Evolutionary conservation across 345 rosid species (phyloP), one percentile per base, ranked within the genome.

Genomic region (Salix viminalis): DNA sequence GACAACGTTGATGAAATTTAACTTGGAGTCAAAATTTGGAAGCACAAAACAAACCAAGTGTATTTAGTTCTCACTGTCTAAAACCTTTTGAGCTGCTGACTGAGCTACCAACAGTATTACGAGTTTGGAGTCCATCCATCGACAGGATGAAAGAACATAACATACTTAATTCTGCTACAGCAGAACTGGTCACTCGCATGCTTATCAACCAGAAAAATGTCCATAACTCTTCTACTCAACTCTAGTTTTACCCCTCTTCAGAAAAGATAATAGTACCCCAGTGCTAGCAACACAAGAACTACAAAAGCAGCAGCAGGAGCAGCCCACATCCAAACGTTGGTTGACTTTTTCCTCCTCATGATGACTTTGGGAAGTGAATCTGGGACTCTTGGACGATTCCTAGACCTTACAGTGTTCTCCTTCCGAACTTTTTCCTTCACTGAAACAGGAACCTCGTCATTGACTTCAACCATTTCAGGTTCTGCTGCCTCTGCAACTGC

Each of bases 361-460:
- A 91, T 86, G 44, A 89, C 90, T 81, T 89, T 96, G 1, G 98
- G 97, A 73, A 89, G 81, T 0, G 89, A 77, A 50, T 90, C 94
- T 2, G 84, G 39, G 50, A 86, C 97, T 78, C 85, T 90, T 3
- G 83, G 23, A 32, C 91, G 90, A 73, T 65, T 84, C 73, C 94
- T 89, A 80, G 78, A 41, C 84, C 89, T 86, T n/a, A 83, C 16
- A 0, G 83, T 42, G 14, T 65, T 88, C 86, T 87, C 94, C 84
- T 86, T 90, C 1, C 44, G 67, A 66, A 72, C 80, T 75, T 82
- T 89, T 30, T 83, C 85, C 78, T 87, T 86, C 56, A 42, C 86
- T 2, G 83, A 76, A 64, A 52, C 89, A 44, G 84, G 80, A 18
- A 62, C 79, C 73, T 87, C 87, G 12, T 76, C 78, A 21, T 77